Evolutionary conservation across 176 grass and related monocot species (phyloP).

Genomic region (Oryza punctata): DNA sequence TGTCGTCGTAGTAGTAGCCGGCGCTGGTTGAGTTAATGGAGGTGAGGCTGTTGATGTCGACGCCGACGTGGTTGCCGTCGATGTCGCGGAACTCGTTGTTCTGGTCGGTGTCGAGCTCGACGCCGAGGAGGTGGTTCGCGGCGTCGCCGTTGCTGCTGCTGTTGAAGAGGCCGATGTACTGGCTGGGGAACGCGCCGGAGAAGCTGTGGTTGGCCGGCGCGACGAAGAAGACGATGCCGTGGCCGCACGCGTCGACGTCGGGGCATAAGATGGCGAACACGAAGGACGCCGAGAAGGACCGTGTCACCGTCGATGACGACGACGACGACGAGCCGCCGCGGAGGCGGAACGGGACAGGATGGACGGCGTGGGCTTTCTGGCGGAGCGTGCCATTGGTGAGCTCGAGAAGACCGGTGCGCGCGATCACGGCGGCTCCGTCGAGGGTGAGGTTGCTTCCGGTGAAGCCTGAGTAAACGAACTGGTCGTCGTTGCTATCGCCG

Average conservation of each 20-base stretch:
- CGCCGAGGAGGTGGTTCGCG: too few relatives aligned
- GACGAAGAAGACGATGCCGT: slow-evolving; percentile 25
- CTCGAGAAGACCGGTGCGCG: not conserved
- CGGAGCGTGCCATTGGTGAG: slow-evolving; percentile 36
- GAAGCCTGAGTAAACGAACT: slow-evolving; percentile 20
- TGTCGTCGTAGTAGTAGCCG: too few relatives aligned
- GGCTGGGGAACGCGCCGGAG: not conserved
- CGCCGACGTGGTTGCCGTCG: too few relatives aligned
- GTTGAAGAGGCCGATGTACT: too few relatives aligned
- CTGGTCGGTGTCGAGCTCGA: too few relatives aligned
- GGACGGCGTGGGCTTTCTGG: slow-evolving; percentile 18
- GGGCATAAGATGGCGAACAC: slow-evolving; percentile 17
- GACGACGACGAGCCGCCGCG: not conserved
- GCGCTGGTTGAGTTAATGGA: too few relatives aligned
- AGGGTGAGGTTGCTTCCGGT: not conserved
- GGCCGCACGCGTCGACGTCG: not conserved
- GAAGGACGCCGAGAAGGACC: slow-evolving; percentile 30
- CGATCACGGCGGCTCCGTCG: not conserved
- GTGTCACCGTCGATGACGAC: not conserved
- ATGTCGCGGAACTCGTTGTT: too few relatives aligned
- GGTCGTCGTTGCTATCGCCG: not conserved
- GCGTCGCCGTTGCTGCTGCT: too few relatives aligned
- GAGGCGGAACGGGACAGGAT: slow-evolving; percentile 15
- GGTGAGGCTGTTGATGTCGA: too few relatives aligned
- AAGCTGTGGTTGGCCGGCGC: not conserved